Percentiles rank a stretch among this genome's conserved stretches.
Evolutionary conservation across 768 basidiomycete species (phyloP).

Genomic region (Psilocybe subaeruginosa): DNA sequence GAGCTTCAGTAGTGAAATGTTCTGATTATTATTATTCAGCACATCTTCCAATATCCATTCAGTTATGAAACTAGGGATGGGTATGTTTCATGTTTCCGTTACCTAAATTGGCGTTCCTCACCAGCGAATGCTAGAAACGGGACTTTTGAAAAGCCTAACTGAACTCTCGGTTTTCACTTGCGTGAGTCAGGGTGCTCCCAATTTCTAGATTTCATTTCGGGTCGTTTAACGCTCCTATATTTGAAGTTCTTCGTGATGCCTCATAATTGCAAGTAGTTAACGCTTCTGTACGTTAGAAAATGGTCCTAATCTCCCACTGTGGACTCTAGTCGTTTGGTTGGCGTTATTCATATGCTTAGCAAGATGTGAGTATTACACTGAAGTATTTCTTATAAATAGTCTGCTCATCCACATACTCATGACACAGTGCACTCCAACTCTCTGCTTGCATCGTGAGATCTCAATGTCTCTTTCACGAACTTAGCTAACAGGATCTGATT

Average conservation of each 20-base stretch:
- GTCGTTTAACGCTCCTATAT: background rate
- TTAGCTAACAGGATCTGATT: background rate
- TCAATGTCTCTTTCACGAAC: background rate
- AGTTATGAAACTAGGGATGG: constrained; percentile 3
- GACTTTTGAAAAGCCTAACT: constrained; percentile 4
- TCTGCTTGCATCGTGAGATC: background rate
- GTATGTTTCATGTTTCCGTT: background rate
- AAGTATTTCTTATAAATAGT: background rate
- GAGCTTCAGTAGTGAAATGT: background rate
- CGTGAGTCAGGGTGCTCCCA: background rate
- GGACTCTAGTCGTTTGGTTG: background rate
- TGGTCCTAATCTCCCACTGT: background rate
- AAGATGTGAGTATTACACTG: background rate
- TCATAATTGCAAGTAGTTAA: background rate
- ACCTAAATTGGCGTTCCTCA: background rate
- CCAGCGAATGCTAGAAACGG: background rate
- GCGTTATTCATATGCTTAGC: constrained; percentile 5
- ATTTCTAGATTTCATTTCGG: background rate
- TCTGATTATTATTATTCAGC: background rate
- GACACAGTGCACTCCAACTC: background rate
- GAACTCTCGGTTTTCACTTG: background rate
- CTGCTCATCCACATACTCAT: background rate
- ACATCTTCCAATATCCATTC: constrained; percentile 2
- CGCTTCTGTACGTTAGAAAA: background rate
- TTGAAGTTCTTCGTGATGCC: constrained; percentile 3